Percentiles rank a stretch among this genome's conserved stretches.
These are phyloP conservation scores for Flagelloscypha sp. DNA, from an alignment of 768 basidiomycete species.

Conservation along the genomic window DNA sequence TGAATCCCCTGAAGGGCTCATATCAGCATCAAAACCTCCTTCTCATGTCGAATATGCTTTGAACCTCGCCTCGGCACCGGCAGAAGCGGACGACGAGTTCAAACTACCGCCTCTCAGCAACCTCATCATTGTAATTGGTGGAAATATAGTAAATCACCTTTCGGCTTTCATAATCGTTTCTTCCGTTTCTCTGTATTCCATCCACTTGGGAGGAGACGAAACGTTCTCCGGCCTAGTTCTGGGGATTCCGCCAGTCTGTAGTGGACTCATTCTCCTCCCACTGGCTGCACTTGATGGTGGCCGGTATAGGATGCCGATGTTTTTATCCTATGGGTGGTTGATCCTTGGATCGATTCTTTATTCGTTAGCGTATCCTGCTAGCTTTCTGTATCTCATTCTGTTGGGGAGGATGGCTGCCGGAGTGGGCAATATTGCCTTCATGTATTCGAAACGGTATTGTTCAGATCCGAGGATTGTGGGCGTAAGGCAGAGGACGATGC, in stretches of 20 bases:
- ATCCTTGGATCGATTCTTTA: constrained; percentile 54
- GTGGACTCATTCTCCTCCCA: constrained; percentile 50
- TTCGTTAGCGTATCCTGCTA: constrained; percentile 48
- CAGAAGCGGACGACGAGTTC: no score
- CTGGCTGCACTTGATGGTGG: constrained; percentile 50
- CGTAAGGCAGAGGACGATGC: constrained; percentile 50
- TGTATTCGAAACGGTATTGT: constrained; percentile 42
- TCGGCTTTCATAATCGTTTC: constrained; percentile 67
- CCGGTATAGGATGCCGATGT: constrained; percentile 44
- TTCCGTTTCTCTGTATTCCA: constrained; percentile 55
- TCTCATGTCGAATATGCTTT: no score
- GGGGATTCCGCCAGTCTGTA: constrained; percentile 58
- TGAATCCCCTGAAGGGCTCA: no score
- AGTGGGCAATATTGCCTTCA: constrained; percentile 18
- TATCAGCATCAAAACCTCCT: no score
- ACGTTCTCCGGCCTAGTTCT: constrained; percentile 63
- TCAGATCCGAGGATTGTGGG: constrained; percentile 42
- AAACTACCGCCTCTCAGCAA: no score
- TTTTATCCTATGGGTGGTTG: constrained; percentile 43
- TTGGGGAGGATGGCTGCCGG: constrained; percentile 61
- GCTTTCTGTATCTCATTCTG: constrained; percentile 62
- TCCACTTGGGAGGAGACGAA: constrained; percentile 55
- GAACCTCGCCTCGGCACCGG: no score
- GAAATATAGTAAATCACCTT: no score
- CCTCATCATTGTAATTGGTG: no score